Base-by-base conservation (phyloP, 2,329 filamentous ascomycete species). In the Diaporthe destruens region DNA sequence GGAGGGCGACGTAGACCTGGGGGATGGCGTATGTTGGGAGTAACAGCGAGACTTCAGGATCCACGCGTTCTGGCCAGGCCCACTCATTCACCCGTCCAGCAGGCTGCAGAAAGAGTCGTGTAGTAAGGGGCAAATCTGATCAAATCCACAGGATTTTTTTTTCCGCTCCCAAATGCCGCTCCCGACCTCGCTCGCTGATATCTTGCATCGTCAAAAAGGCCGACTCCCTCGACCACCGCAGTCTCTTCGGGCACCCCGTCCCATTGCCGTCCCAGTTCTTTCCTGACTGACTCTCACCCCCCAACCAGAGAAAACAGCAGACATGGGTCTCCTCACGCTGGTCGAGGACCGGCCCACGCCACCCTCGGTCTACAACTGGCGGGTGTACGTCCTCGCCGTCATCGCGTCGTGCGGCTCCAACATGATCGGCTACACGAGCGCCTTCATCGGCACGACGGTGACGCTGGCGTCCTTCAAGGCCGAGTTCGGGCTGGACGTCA, bases 371-470 rank as follows among this genome's bases (percentile, higher is more conserved):
- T 90, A 90, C 84, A 90, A 90, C 80, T 90, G 88, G 87, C 85
- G 88, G 47, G 87, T 90, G 71, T 90, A 90, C 77, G 77, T 81
- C 34, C 88, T 84, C 75, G 88, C 88, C 12, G 82, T 84, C 57
- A 82, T 88, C 34, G 87, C 87, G 25, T 89, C 87, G 3, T 88
- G 88, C 71, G 87, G 87, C 36, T 85, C 88, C 44, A 88, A 87
- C 78, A 87, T 85, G 79, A 89, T 90, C 71, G 87, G 87, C 71
- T 88, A 88, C 74, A 93, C 94, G 80, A 92, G 89, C 65, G 91
- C 93, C 75, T 95, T 95, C 81, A 95, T 95, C 76, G 93, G 92
- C 74, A 93, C 91, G 0, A 95, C 93, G 1, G 83, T 95, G 44
- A 89, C 92, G 1, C 85, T 95, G 39, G 85, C 88, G 0, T 92